Evolutionary conservation across 805 yeast genomes (phyloP).

Genomic region (Peterozyma toletana): DNA sequence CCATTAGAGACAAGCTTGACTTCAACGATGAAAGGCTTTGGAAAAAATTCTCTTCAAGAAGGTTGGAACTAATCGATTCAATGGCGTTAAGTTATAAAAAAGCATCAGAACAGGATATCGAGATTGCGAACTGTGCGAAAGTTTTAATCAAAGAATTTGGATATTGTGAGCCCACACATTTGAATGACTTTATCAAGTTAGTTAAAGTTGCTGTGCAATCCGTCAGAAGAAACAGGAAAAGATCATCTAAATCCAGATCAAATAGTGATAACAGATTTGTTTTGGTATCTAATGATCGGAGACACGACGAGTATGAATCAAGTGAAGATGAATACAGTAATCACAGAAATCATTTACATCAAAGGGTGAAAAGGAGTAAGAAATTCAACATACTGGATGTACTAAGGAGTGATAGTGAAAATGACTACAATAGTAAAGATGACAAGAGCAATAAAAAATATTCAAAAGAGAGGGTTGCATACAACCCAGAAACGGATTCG

Average conservation of each 20-base stretch:
- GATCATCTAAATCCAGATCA: slow-evolving; percentile 34
- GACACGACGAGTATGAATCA: neutral
- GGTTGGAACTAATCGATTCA: slow-evolving; percentile 83
- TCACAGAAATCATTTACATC: neutral
- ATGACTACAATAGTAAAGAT: slow-evolving; percentile 7
- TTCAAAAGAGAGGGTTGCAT: slow-evolving; percentile 12
- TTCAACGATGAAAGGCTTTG: slow-evolving; percentile 79
- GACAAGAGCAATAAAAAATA: slow-evolving; percentile 20
- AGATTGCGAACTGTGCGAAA: slow-evolving; percentile 72
- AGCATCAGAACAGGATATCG: slow-evolving; percentile 89
- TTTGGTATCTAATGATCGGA: neutral
- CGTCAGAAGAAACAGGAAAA: slow-evolving; percentile 78
- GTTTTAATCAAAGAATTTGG: slow-evolving; percentile 72
- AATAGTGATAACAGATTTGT: slow-evolving; percentile 5
- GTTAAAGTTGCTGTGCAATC: slow-evolving; percentile 93
- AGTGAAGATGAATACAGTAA: slow-evolving; percentile 1
- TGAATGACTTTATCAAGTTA: slow-evolving; percentile 76
- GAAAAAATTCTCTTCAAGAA: slow-evolving; percentile 86
- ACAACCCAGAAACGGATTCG: slow-evolving; percentile 23
- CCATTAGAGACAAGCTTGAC: slow-evolving; percentile 54
- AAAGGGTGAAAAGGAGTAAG: neutral
- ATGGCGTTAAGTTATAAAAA: slow-evolving; percentile 52
- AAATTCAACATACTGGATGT: slow-evolving; percentile 5
- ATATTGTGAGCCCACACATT: slow-evolving; percentile 37
- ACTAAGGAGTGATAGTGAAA: slow-evolving; percentile 1